phyloP scores from a whole-genome alignment of 2,329 filamentous ascomycete genomes.

The Penicillium sp. region DNA sequence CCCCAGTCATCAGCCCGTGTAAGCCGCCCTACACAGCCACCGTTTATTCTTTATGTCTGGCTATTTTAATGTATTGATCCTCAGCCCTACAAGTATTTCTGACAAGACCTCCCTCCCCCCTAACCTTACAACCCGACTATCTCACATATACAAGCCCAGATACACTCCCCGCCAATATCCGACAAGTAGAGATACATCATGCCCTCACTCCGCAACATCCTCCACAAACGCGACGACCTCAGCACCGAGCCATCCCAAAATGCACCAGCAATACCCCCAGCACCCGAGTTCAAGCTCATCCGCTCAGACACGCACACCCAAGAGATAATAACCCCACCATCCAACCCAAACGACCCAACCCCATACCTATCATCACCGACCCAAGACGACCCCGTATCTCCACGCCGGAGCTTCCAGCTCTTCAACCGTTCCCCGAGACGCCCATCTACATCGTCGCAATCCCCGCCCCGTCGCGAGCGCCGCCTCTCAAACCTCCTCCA shows the following conservation, averaged over 20 bases:
- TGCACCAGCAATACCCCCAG: conserved; percentile 32
- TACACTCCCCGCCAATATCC: neutral
- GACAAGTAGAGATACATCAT: conserved; percentile 32
- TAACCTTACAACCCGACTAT: neutral
- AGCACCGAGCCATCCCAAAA: conserved; percentile 36
- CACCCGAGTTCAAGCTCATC: conserved; percentile 70
- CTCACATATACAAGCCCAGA: neutral
- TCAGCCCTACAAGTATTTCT: neutral
- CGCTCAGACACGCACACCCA: conserved; percentile 72
- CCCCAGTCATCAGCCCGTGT: conserved; percentile 1
- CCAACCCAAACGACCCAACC: conserved; percentile 34
- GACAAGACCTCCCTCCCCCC: neutral
- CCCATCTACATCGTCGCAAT: conserved; percentile 23
- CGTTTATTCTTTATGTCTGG: neutral
- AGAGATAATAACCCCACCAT: conserved; percentile 67
- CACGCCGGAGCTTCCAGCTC: conserved; percentile 30
- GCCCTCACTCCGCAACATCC: conserved; percentile 49
- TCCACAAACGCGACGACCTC: conserved; percentile 55
- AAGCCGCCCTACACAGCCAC: neutral
- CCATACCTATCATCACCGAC: conserved; percentile 3
- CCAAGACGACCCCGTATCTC: conserved; percentile 20
- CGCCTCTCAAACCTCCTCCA: conserved; percentile 30
- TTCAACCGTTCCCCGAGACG: conserved; percentile 27
- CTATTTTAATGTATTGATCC: neutral
- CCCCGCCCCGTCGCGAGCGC: conserved; percentile 24